Percentiles rank a stretch among this genome's conserved stretches.
Conservation (phyloP, 1,284 basidiomycete species). For the Paramarasmius palmivorus region DNA sequence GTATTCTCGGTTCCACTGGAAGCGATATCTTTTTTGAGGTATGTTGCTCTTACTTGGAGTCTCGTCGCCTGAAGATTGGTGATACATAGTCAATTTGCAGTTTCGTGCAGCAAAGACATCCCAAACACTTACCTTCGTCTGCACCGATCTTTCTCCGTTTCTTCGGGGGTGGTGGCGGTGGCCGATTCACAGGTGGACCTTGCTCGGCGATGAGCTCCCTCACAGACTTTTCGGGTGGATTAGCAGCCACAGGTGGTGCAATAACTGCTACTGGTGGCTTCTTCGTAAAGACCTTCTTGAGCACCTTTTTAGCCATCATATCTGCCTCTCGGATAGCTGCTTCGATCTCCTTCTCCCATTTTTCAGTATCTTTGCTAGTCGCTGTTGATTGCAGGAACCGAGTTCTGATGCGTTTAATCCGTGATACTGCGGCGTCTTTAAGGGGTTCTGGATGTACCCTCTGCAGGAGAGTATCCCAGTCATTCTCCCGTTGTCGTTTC, state of each 20-base stretch:
- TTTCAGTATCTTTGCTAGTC: constrained; percentile 40
- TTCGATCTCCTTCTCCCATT: constrained; percentile 64
- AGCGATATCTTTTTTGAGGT: constrained; percentile 56
- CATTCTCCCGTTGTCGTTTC: constrained; percentile 52
- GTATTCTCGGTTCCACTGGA: constrained; percentile 82
- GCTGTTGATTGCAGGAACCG: constrained; percentile 59
- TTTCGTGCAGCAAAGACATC: constrained; percentile 6
- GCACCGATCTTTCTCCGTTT: constrained; percentile 41
- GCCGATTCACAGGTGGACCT: constrained; percentile 41
- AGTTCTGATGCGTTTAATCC: constrained; percentile 52
- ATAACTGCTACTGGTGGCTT: constrained; percentile 21
- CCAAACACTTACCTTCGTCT: constrained; percentile 18
- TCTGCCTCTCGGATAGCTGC: constrained; percentile 57
- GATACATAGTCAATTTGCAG: background rate
- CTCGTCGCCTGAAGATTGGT: constrained; percentile 8
- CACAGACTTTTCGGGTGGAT: constrained; percentile 53
- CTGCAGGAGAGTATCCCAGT: constrained; percentile 62
- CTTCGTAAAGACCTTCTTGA: constrained; percentile 29
- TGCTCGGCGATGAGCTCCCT: constrained; percentile 57
- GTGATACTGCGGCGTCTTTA: constrained; percentile 44
- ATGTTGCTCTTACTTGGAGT: constrained; percentile 17
- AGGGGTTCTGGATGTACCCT: constrained; percentile 54
- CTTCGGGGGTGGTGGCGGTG: constrained; percentile 29
- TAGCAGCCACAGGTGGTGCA: constrained; percentile 37
- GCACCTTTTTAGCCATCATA: constrained; percentile 43